Evolutionary conservation across 1,284 basidiomycete species (phyloP), one percentile per base, ranked within the genome.

Genomic region (Golubevia pallescens): DNA sequence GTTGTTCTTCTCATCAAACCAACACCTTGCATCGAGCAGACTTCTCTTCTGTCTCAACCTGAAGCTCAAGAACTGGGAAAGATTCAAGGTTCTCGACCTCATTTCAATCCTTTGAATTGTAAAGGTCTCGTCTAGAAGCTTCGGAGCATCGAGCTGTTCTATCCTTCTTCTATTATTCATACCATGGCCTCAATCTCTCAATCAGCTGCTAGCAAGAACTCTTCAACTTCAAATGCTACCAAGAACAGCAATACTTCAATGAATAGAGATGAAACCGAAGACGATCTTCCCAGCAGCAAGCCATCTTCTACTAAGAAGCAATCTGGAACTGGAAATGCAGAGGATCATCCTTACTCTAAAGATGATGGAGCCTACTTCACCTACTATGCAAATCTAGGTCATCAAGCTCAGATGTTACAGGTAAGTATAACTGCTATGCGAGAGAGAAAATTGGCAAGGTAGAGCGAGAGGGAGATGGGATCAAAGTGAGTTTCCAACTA

Each of bases 361-460:
- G 71, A 76, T 23, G 80, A 83, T 56, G 77, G 77, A 63, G 75
- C 76, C 13, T 83, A 83, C 66, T 83, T 83, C 51, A 69, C 69
- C 28, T 83, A 83, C 68, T 83, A 83, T 65, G 66, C 74, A 53
- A 70, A 77, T 69, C 72, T 81, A 24, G 77, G 71, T 20, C 78
- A 81, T 32, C 80, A 83, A 67, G 80, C 80, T 1, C 80, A 83
- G 60, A 83, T 83, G 80, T 67, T 83, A 0, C 78, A 80, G 64
- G 63, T 60, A 23, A 14, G 63, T 51, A 21, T 28, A n/a, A 24
- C 10, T 13, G 13, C 8, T 24, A 28, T 28, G 28, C 28, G 28
- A 28, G 28, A 28, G 28, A 28, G 28, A 28, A 28, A 10, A 48
- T 48, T 48, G 10, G 16, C 8, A 48, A 48, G 42, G 10, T 16